Evolutionary conservation across 106 monocot genomes (phyloP), one percentile per base, ranked within the genome.

Genomic region (Dioscorea zingiberensis): DNA sequence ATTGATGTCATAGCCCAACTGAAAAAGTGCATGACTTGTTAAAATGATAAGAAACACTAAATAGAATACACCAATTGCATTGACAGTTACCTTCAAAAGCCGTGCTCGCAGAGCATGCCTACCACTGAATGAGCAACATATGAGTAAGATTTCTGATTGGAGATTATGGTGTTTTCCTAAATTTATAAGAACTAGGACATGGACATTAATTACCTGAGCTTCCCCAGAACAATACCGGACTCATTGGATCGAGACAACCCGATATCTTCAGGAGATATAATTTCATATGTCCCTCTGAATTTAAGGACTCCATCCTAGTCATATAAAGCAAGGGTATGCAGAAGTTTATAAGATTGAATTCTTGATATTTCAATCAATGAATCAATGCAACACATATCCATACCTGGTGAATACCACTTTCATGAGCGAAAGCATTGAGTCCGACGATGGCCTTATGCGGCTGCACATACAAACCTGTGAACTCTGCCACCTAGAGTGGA

Each of bases 321-420:
- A 55, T 28, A 64, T 0, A 63, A 55, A 27, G 51, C n/a, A 63
- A 54, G 18, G 15, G 48, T 23, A 54, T 4, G n/a, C n/a, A n/a
- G 22, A 15, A 27, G 27, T 19, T 0, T 62, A 23, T 19, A 13
- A 62, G n/a, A 21, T 17, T 29, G 51, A 23, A 27, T 49, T 15
- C 4, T 27, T 15, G 18, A 53, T 13, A 21, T 49, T 6, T 26
- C 48, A n/a, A 48, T 26, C 23, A 4, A 49, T 49, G 13, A 49
- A 49, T 29, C 3, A 30, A 62, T 15, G 14, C 17, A 62, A 15
- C 16, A 21, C 7, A 23, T n/a, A n/a, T n/a, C n/a, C n/a, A n/a
- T n/a, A 55, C 66, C 66, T 74, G 73, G 30, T 74, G 56, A 26
- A 66, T 65, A 48, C 73, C 66, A 48, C 74, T 67, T 67, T 74